Conservation (phyloP, 768 basidiomycete species). For the Wakefieldia striispora region DNA sequence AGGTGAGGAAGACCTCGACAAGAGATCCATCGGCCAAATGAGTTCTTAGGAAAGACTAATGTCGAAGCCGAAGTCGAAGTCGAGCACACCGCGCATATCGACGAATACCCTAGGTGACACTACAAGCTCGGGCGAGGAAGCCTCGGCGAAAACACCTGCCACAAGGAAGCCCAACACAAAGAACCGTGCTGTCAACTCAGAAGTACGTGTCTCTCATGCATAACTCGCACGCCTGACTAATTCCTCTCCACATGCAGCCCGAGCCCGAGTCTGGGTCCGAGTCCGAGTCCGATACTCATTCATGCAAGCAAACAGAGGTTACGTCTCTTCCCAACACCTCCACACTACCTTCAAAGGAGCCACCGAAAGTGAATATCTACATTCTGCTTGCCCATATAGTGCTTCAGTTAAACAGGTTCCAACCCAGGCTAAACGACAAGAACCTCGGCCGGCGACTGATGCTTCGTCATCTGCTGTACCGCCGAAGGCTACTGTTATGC, state of each 20-base stretch:
- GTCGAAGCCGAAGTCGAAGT: conserved; percentile 17
- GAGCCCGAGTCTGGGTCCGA: conserved; percentile 22
- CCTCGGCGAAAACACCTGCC: background rate
- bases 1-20: conserved; percentile 10
- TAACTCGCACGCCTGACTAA: background rate
- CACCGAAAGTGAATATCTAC: conserved; percentile 11
- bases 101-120: conserved; percentile 10
- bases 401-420: conserved; percentile 6
- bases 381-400: background rate
- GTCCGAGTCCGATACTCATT: conserved; percentile 7
- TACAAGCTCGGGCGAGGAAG: conserved; percentile 6
- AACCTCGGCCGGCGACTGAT: background rate
- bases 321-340: conserved; percentile 1
- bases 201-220: conserved; percentile 8
- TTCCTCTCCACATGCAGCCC: background rate
- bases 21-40: background rate
- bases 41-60: conserved; percentile 15
- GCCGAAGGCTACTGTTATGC: conserved; percentile 13
- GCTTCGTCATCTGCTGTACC: conserved; percentile 6
- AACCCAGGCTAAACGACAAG: conserved; percentile 8
- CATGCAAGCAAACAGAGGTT: background rate
- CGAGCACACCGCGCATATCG: conserved; percentile 3
- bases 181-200: conserved; percentile 1
- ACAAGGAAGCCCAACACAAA: conserved; percentile 8
- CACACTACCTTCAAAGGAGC: background rate